Base-by-base conservation (phyloP, 2,329 filamentous ascomycete genomes). In the Piedraia hortae region DNA sequence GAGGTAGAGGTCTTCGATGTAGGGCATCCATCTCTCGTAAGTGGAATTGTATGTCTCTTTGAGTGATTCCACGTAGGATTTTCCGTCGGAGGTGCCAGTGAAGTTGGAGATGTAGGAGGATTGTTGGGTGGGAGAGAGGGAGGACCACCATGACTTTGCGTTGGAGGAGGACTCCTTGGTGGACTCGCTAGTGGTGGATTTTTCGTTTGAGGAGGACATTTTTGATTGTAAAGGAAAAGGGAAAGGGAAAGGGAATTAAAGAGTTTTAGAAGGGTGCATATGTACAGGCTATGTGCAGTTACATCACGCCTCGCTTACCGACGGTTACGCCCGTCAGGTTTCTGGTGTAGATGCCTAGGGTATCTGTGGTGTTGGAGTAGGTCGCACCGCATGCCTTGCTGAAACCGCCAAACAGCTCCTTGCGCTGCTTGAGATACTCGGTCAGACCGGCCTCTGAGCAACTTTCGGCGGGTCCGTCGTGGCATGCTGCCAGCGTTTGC, bases 21-120 rank as follows among this genome's bases (percentile, higher is more conserved):
- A 75, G 1, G 70, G 70, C 40, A 73, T 57, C 70, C 70, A 77
- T 35, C 47, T 55, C 39, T 75, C 67, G 45, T 75, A 74, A 42
- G 74, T 63, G 24, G 58, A 46, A 47, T 71, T 65, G 52, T 74
- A 75, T 22, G 57, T 62, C 25, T 63, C 44, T 39, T 56, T 61
- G 28, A 55, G 43, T 56, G 57, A 65, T 34, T 68, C 60, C 41
- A 53, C 50, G 26, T 41, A 43, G 3, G 16, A 34, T 24, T 34
- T 32, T n/a, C n/a, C n/a, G n/a, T n/a, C n/a, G n/a, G n/a, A n/a
- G n/a, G n/a, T n/a, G n/a, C n/a, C n/a, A n/a, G n/a, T n/a, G n/a
- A n/a, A n/a, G n/a, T n/a, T n/a, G n/a, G n/a, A n/a, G n/a, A n/a
- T n/a, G n/a, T n/a, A n/a, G n/a, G n/a, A n/a, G n/a, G n/a, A n/a